Conservation (phyloP, 2,329 filamentous ascomycete genomes). For the Raffaelea ambrosiae region DNA sequence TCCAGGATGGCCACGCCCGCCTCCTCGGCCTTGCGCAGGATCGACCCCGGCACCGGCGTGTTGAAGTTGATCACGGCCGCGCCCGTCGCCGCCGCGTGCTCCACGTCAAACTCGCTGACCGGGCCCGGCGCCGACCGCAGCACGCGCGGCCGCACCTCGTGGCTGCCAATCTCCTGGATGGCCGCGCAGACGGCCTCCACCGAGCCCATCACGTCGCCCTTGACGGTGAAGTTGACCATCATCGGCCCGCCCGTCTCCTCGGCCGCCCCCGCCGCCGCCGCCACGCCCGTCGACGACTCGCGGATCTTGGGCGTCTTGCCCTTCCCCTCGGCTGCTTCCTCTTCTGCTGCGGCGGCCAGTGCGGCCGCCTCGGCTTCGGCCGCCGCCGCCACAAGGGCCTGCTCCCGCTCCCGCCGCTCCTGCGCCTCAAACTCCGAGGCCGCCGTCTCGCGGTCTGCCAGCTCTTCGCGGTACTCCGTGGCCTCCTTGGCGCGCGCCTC, state of each 20-base stretch:
- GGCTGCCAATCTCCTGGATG: constrained; percentile 70
- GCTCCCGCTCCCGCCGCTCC: constrained; percentile 48
- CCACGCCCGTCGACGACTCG: constrained; percentile 20
- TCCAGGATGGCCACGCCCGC: constrained; percentile 71
- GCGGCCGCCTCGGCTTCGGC: constrained; percentile 23
- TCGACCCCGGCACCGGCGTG: constrained; percentile 55
- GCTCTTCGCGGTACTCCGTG: constrained; percentile 66
- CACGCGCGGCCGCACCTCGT: constrained; percentile 70
- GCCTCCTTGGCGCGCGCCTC: constrained; percentile 74
- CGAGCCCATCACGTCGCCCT: constrained; percentile 87
- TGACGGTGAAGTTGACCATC: constrained; percentile 74
- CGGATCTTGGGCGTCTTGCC: not conserved
- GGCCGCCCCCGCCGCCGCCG: constrained; percentile 22
- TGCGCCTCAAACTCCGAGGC: constrained; percentile 75
- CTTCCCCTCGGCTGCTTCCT: not conserved
- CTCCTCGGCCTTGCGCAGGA: constrained; percentile 60
- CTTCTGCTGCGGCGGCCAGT: constrained; percentile 15
- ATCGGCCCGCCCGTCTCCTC: constrained; percentile 32
- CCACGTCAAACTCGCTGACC: constrained; percentile 78
- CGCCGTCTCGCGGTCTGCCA: constrained; percentile 61
- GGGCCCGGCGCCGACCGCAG: constrained; percentile 70
- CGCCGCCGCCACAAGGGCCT: constrained; percentile 24
- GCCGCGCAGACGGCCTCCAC: constrained; percentile 81
- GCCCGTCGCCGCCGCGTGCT: constrained; percentile 70
- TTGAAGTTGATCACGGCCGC: constrained; percentile 86